These are phyloP conservation scores for Fusarium gaditjirri DNA, from an alignment of 2,329 filamentous ascomycete genomes.

Conservation along the genomic window DNA sequence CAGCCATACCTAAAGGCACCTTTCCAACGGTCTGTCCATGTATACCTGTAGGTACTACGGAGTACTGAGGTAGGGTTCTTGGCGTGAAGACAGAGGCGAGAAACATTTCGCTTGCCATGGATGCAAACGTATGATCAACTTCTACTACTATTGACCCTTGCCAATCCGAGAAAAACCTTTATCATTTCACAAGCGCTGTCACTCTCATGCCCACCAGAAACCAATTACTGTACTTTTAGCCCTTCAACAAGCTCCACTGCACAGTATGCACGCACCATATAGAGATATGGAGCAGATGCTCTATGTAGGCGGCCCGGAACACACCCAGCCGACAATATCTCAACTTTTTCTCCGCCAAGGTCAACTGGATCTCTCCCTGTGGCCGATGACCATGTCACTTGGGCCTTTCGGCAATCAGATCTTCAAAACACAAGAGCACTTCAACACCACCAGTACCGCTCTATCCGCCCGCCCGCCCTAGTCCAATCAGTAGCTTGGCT, in stretches of 20 bases:
- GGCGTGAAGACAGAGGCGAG: neutral
- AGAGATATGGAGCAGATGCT: neutral
- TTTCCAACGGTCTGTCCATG: neutral
- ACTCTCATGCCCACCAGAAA: neutral
- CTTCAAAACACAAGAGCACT: slow-evolving; percentile 2
- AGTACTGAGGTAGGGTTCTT: neutral
- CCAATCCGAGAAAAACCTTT: neutral
- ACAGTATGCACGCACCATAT: neutral
- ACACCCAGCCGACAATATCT: neutral
- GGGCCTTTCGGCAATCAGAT: slow-evolving; percentile 26
- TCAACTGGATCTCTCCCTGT: neutral
- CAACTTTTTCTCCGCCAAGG: neutral
- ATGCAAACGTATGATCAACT: no score
- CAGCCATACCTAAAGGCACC: slow-evolving; percentile 4
- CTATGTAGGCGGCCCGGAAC: neutral
- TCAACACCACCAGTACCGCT: slow-evolving; percentile 8
- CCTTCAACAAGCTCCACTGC: neutral
- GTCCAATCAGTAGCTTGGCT: neutral
- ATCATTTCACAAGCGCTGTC: neutral
- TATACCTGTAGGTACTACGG: neutral
- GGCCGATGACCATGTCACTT: slow-evolving; percentile 1
- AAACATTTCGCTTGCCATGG: neutral
- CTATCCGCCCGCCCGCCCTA: slow-evolving; percentile 19
- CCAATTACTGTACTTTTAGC: neutral
- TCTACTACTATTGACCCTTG: neutral